Conservation (phyloP, 2,329 filamentous ascomycete species). For the Penicillium italicum region DNA sequence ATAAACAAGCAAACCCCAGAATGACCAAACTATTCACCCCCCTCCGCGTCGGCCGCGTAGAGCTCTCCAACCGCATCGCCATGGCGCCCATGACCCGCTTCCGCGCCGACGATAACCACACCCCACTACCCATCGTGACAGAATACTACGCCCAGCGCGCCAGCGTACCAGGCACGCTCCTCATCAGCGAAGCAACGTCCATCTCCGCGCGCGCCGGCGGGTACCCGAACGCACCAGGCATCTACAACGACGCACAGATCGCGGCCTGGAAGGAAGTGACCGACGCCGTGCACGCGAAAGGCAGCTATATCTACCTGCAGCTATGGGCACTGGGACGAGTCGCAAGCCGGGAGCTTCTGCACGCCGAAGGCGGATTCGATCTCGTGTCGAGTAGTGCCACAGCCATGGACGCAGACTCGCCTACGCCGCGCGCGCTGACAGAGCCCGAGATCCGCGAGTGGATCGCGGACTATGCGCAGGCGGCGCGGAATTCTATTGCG, state of each 20-base stretch:
- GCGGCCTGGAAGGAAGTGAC: conserved; percentile 59
- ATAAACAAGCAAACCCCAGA: conserved; percentile 1
- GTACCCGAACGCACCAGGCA: conserved; percentile 54
- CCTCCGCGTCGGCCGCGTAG: conserved; percentile 40
- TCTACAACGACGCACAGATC: conserved; percentile 56
- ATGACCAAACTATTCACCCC: conserved; percentile 37
- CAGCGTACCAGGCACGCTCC: conserved; percentile 52
- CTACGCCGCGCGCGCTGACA: conserved; percentile 32
- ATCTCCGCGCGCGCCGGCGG: conserved; percentile 48
- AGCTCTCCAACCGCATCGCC: conserved; percentile 48
- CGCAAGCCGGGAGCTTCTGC: conserved; percentile 38
- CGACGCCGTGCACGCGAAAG: conserved; percentile 61
- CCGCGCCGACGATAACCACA: conserved; percentile 50
- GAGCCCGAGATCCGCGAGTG: conserved; percentile 44
- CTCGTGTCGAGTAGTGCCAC: conserved; percentile 25
- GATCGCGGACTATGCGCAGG: conserved; percentile 43
- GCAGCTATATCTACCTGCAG: conserved; percentile 59
- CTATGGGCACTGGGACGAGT: conserved; percentile 60
- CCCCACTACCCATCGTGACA: conserved; percentile 43
- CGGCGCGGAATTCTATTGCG: conserved; percentile 52
- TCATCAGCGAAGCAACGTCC: conserved; percentile 58
- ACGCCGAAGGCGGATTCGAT: conserved; percentile 11
- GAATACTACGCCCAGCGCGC: conserved; percentile 56
- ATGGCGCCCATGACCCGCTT: conserved; percentile 59
- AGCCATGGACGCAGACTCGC: conserved; percentile 19